phyloP scores from a whole-genome alignment of 805 yeast species.

The Osmozyma mogii region DNA sequence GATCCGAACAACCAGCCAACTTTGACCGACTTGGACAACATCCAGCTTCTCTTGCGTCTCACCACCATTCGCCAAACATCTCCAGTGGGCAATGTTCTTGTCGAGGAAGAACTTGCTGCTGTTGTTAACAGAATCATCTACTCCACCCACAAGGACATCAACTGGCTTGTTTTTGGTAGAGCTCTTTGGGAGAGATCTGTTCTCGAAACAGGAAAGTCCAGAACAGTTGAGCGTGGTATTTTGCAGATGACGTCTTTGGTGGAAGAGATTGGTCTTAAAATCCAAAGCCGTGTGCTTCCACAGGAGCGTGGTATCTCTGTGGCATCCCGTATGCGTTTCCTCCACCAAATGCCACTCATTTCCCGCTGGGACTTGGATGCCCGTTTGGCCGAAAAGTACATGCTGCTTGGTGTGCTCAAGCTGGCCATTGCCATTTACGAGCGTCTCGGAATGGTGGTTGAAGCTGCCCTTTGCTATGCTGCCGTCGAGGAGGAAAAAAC shows the following conservation, averaged over 20 bases:
- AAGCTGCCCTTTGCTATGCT: conserved; percentile 86
- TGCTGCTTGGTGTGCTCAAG: conserved; percentile 75
- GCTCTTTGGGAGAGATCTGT: conserved; percentile 88
- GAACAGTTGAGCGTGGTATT: conserved; percentile 90
- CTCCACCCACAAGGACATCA: conserved; percentile 34
- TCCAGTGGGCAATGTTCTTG: conserved; percentile 63
- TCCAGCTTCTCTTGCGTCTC: conserved; percentile 67
- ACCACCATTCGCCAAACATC: conserved; percentile 58
- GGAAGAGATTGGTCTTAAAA: conserved; percentile 73
- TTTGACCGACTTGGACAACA: conserved; percentile 58
- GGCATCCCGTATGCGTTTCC: conserved; percentile 48
- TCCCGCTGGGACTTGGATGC: conserved; percentile 85
- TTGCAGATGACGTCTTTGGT: conserved; percentile 88
- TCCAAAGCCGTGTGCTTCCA: conserved; percentile 48
- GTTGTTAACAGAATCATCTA: conserved; percentile 64
- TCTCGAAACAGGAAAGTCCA: conserved; percentile 69
- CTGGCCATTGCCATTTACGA: conserved; percentile 88
- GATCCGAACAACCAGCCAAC: conserved; percentile 83
- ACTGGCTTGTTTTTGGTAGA: conserved; percentile 74
- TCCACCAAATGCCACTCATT: conserved; percentile 67
- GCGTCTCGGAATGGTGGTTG: conserved; percentile 65
- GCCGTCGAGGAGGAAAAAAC: conserved; percentile 66
- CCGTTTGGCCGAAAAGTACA: conserved; percentile 73
- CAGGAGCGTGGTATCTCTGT: conserved; percentile 24
- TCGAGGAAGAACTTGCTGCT: conserved; percentile 78